Percentiles rank a stretch among this genome's conserved stretches.
Conservation (phyloP, 768 basidiomycete species). For the Tulasnella sp. region DNA sequence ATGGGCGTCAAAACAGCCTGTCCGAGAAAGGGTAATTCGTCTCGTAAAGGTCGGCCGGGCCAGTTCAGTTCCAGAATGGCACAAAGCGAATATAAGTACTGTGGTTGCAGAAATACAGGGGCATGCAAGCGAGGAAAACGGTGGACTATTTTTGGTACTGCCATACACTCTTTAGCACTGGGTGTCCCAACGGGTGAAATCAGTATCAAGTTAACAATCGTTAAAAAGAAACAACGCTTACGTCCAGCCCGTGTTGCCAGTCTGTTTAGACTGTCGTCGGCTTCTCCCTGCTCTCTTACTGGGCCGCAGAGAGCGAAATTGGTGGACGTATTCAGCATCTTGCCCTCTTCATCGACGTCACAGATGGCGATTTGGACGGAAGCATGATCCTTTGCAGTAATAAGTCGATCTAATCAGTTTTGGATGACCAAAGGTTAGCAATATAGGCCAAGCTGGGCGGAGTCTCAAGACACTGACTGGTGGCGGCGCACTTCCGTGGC, state of each 20-base stretch:
- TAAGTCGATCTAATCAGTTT: conserved; percentile 75
- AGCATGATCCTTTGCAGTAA: conserved; percentile 98
- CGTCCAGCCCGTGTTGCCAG: conserved; percentile 91
- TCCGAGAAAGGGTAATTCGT: neutral
- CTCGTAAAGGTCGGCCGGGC: neutral
- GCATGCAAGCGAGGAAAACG: neutral
- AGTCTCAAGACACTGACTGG: conserved; percentile 50
- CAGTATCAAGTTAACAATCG: neutral
- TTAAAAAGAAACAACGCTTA: conserved; percentile 47
- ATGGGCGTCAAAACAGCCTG: neutral
- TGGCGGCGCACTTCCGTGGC: conserved; percentile 98
- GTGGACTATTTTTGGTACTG: conserved; percentile 7
- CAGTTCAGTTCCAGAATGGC: neutral
- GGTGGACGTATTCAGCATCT: conserved; percentile 70
- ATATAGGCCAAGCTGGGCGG: neutral
- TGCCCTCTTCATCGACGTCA: conserved; percentile 89
- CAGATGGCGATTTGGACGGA: conserved; percentile 94
- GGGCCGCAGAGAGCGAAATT: conserved; percentile 93
- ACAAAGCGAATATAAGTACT: neutral
- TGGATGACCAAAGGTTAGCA: conserved; percentile 1
- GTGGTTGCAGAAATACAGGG: neutral
- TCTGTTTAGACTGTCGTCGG: conserved; percentile 94
- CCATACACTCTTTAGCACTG: conserved; percentile 15
- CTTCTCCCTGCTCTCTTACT: conserved; percentile 91
- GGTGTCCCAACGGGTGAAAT: too few relatives aligned